Evolutionary conservation across 1,284 basidiomycete species (phyloP).

Genomic region (Cryptococcus sp.): DNA sequence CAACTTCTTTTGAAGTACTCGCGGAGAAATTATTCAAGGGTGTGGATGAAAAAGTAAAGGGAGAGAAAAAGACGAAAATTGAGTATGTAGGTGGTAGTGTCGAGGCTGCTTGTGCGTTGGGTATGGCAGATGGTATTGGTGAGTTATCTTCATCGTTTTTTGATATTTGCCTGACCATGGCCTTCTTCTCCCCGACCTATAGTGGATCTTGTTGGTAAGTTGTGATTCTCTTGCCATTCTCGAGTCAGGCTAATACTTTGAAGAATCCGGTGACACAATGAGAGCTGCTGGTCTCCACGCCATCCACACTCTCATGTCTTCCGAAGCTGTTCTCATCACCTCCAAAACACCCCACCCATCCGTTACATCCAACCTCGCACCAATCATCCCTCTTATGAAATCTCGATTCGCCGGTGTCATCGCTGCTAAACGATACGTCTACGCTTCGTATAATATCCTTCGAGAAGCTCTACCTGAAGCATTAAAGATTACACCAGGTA

Average conservation of each 20-base stretch:
- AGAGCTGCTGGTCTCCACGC: constrained; percentile 92
- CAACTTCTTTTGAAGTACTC: constrained; percentile 89
- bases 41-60: constrained; percentile 61
- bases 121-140: constrained; percentile 96
- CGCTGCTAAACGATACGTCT: constrained; percentile 80
- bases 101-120: constrained; percentile 94
- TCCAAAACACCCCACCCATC: constrained; percentile 64
- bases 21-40: constrained; percentile 71
- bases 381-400: constrained; percentile 74
- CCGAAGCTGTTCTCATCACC: constrained; percentile 92
- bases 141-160: constrained; percentile 30
- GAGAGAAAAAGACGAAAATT: constrained; percentile 63
- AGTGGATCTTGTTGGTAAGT: constrained; percentile 88
- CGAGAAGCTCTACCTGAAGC: constrained; percentile 62
- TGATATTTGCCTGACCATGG: neutral
- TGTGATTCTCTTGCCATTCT: neutral
- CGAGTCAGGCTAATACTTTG: neutral
- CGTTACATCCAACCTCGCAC: constrained; percentile 53
- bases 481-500: constrained; percentile 75
- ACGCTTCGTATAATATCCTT: constrained; percentile 87
- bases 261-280: constrained; percentile 99
- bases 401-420: constrained; percentile 88
- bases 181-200: neutral
- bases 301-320: constrained; percentile 80
- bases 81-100: constrained; percentile 97